phyloP scores from a whole-genome alignment of 345 rosid genomes.

The Heritiera littoralis region DNA sequence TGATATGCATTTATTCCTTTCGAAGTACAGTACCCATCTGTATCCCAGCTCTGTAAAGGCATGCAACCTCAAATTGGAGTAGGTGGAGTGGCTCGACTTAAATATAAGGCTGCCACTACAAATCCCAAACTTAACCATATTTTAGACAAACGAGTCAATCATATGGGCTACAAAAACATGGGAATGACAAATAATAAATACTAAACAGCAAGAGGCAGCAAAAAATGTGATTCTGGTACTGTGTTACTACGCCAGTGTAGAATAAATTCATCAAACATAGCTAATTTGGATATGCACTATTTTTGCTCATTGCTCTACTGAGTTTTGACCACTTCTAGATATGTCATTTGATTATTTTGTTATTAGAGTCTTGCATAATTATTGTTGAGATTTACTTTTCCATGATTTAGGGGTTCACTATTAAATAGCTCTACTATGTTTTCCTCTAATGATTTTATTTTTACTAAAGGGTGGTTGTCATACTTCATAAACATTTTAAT shows the following conservation, averaged over 20 bases:
- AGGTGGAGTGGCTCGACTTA: neutral
- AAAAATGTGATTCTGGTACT: neutral
- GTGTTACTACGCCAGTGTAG: neutral
- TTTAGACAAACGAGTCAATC: neutral
- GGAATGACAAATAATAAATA: neutral
- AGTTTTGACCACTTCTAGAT: neutral
- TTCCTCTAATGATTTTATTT: neutral
- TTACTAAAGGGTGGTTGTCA: neutral
- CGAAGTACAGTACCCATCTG: neutral
- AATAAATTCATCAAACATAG: neutral
- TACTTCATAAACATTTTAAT: neutral
- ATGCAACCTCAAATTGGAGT: neutral
- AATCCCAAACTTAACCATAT: neutral
- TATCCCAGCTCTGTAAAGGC: neutral
- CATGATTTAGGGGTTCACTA: neutral
- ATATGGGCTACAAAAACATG: neutral
- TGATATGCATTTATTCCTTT: constrained; percentile 2
- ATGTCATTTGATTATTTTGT: neutral
- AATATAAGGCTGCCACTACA: neutral
- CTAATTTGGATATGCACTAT: neutral
- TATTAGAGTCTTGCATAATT: neutral
- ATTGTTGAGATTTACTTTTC: neutral
- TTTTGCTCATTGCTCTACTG: neutral
- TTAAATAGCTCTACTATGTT: neutral
- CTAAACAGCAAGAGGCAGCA: neutral